Evolutionary conservation across 2,329 filamentous ascomycete genomes (phyloP), one percentile per base, ranked within the genome.

Genomic region (Ophiostoma ulmi): DNA sequence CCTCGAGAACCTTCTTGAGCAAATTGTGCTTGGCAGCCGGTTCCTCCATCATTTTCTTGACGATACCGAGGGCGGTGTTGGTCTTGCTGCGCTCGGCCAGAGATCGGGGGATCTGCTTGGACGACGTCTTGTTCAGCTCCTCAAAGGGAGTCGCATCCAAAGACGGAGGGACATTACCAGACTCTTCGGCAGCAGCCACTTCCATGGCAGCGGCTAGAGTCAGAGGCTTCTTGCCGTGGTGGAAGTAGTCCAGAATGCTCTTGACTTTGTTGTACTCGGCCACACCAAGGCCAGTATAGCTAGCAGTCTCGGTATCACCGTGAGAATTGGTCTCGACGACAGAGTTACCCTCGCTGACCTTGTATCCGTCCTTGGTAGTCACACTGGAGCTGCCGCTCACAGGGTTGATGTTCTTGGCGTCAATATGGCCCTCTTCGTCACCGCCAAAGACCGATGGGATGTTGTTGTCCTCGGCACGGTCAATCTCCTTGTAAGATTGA

Each of bases 161-260:
- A 8, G 58, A 63, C 26, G 58, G 26, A 11, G 5, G 35, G n/a
- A 17, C n/a, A 5, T 65, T 11, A 7, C 11, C 36, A 11, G 35
- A 3, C 36, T 38, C 36, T 3, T 39, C 11, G 36, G 14, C 7
- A 8, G 10, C 36, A 3, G 63, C 63, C 63, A 39, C 35, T 17
- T 39, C 61, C 63, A 65, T 39, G 20, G 63, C 63, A 20, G 35
- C 35, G 31, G 17, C 36, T 13, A 39, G 20, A 38, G 36, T 39
- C n/a, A 39, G 17, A 35, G 22, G 58, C 58, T 63, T 65, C 61
- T 64, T 65, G 63, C 63, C 63, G 63, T 65, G 63, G 8, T 39
- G 36, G 35, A 65, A 65, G 20, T 39, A 65, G 35, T 65, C 63
- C 20, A 65, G 63, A 5, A 65, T n/a, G 17, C 22, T 65, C 35